Base-by-base conservation (phyloP, 768 basidiomycete genomes). In the Leccinum pellstonianum region DNA sequence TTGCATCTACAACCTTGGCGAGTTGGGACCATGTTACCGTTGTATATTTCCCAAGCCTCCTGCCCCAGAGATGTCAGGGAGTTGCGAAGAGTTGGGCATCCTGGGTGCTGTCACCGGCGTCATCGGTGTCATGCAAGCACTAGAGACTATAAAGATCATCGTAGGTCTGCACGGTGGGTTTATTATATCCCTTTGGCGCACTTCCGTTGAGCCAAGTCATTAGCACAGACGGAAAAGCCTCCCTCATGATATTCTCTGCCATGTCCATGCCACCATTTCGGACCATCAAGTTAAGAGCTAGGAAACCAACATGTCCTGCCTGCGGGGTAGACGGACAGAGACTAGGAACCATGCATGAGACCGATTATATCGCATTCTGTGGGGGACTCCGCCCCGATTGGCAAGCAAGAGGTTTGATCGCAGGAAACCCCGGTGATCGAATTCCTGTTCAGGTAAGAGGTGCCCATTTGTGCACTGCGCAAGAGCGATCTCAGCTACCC, bases 11-110 rank as follows among this genome's bases (percentile, higher is more conserved):
- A 91, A 93, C 68, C 74, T 87, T 4, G 84, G 81, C 6, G 73
- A 76, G 19, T 75, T 82, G 29, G 88, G 93, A 1, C 95, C 95
- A 0, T 99, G 97, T 74, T 98, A 96, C 73, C 83, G 97, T 15
- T 98, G 97, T 71, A 74, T 98, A 47, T 98, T 95, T 72, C 95
- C 96, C 0, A 83, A 80, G 55, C 86, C 93, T 2, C 86, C 94
- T 1, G 80, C 85, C 4, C 80, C 77, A 19, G 84, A 84, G 56
- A 78, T 78, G 27, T 75, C 82, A 2, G 88, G 92, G 8, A 85
- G 86, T 9, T 99, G 97, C 64, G 93, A 90, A 66, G 95, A 97
- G 69, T 79, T 86, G 4, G 95, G 96, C 1, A 87, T 98, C 5
- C 75, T 97, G 52, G 96, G 96, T 6, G 86, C 81, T 0, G 93